Conservation (phyloP, 331 rosid genomes). For the Acacia pycnantha region DNA sequence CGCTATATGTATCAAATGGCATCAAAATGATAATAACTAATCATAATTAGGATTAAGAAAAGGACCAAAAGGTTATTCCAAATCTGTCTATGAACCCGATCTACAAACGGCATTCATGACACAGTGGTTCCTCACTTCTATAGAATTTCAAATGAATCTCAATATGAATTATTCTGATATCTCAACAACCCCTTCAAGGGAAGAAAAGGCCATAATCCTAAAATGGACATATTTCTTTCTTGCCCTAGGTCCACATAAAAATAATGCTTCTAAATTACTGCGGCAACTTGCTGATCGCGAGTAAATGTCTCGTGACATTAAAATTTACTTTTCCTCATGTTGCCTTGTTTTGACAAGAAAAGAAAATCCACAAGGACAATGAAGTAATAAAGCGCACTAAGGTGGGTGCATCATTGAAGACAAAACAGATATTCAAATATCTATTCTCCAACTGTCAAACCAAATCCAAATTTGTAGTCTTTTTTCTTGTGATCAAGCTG, state of each 20-base stretch:
- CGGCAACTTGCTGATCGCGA: slow-evolving; percentile 22
- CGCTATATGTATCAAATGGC: not conserved
- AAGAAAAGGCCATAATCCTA: slow-evolving; percentile 32
- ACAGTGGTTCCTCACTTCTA: not conserved
- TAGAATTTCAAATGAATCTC: not conserved
- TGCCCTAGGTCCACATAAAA: slow-evolving; percentile 25
- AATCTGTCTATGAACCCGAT: not conserved
- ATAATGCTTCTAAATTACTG: slow-evolving; percentile 18
- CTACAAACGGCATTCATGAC: not conserved
- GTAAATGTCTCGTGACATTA: not conserved
- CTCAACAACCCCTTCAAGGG: slow-evolving; percentile 43
- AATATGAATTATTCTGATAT: slow-evolving; percentile 39
- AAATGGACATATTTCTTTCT: slow-evolving; percentile 17
- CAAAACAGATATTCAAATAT: slow-evolving; percentile 13
- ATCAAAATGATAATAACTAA: not conserved
- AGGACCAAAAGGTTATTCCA: not conserved
- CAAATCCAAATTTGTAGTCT: slow-evolving; percentile 97
- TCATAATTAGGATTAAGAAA: not conserved
- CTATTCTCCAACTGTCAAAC: slow-evolving; percentile 94
- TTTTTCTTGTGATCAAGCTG: slow-evolving; percentile 93
- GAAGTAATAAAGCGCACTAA: slow-evolving; percentile 33
- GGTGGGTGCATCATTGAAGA: slow-evolving; percentile 30
- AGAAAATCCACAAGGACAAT: slow-evolving; percentile 22
- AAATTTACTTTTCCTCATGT: not conserved
- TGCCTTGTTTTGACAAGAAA: not conserved